Evolutionary conservation across 2,329 filamentous ascomycete species (phyloP).

Genomic region (Fonsecaea erecta): DNA sequence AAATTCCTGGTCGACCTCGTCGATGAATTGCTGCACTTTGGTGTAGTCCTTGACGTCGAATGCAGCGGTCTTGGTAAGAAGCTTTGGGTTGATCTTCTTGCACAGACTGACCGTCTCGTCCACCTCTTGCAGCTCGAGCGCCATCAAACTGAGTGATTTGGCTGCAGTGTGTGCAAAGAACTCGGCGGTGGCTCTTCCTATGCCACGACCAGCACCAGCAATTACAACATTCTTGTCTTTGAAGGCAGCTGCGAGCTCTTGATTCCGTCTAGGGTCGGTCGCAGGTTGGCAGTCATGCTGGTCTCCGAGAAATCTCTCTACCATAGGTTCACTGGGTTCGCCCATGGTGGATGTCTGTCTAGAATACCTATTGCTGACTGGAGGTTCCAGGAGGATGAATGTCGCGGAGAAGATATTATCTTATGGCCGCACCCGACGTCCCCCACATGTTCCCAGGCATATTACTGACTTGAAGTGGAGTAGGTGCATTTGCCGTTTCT

Average conservation of each 20-base stretch:
- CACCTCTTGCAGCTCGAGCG: slow-evolving; percentile 29
- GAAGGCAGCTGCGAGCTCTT: slow-evolving; percentile 24
- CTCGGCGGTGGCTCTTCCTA: slow-evolving; percentile 59
- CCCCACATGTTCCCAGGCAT: slow-evolving; percentile 8
- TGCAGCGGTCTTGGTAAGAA: slow-evolving; percentile 25
- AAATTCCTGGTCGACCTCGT: slow-evolving; percentile 47
- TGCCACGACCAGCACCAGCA: slow-evolving; percentile 60
- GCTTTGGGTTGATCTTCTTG: slow-evolving; percentile 26
- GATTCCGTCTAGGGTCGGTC: slow-evolving; percentile 30
- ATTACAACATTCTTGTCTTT: slow-evolving; percentile 55
- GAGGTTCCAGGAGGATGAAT: not conserved
- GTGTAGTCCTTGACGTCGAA: slow-evolving; percentile 48
- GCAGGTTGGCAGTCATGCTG: slow-evolving; percentile 31
- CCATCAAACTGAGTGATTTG: slow-evolving; percentile 31
- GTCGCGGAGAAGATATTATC: not conserved
- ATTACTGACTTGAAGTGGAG: slow-evolving; percentile 9
- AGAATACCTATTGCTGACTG: not conserved
- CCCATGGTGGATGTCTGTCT: not conserved
- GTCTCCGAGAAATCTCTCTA: slow-evolving; percentile 30
- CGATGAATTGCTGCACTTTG: slow-evolving; percentile 44
- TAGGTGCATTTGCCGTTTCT: slow-evolving; percentile 19
- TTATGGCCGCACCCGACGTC: not conserved
- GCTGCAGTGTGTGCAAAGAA: slow-evolving; percentile 47
- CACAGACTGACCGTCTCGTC: slow-evolving; percentile 31
- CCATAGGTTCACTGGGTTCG: slow-evolving; percentile 17